Percentiles rank a stretch among this genome's conserved stretches.
phyloP scores from a whole-genome alignment of 306 rosid genomes.

The Glycine soja region DNA sequence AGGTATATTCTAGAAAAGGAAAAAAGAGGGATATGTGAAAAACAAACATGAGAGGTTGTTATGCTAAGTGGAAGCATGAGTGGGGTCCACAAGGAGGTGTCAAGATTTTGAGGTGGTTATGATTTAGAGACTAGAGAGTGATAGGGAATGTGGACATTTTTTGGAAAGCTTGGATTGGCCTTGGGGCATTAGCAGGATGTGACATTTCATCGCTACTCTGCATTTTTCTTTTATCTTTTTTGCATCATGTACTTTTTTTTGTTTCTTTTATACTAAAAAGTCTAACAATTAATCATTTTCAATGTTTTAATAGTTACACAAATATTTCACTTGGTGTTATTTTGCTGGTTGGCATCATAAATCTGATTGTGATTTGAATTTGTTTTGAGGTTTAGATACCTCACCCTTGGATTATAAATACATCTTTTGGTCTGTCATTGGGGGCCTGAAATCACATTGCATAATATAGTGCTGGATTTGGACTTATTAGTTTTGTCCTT shows the following conservation, averaged over 20 bases:
- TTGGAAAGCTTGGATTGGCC: not conserved
- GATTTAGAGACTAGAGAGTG: not conserved
- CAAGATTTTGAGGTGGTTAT: not conserved
- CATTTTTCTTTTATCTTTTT: not conserved
- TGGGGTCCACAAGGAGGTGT: not conserved
- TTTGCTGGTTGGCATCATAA: not conserved
- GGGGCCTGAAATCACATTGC: conserved; percentile 21
- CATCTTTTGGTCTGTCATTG: conserved; percentile 1
- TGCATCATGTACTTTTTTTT: not conserved
- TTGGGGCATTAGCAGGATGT: not conserved
- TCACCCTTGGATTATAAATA: conserved; percentile 18
- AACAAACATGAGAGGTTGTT: not conserved
- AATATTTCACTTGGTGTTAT: not conserved
- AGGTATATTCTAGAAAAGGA: not conserved
- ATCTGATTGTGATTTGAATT: conserved; percentile 4
- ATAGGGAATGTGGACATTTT: not conserved
- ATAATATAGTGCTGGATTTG: conserved; percentile 29
- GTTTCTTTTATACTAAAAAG: not conserved
- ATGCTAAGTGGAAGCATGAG: not conserved
- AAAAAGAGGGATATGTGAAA: not conserved
- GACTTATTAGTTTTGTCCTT: not conserved
- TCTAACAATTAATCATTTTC: not conserved
- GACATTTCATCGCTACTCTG: not conserved
- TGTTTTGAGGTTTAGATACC: conserved; percentile 21
- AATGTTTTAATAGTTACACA: not conserved